Conservation (phyloP, 2,329 filamentous ascomycete genomes). For the Tolypocladium tundrense region DNA sequence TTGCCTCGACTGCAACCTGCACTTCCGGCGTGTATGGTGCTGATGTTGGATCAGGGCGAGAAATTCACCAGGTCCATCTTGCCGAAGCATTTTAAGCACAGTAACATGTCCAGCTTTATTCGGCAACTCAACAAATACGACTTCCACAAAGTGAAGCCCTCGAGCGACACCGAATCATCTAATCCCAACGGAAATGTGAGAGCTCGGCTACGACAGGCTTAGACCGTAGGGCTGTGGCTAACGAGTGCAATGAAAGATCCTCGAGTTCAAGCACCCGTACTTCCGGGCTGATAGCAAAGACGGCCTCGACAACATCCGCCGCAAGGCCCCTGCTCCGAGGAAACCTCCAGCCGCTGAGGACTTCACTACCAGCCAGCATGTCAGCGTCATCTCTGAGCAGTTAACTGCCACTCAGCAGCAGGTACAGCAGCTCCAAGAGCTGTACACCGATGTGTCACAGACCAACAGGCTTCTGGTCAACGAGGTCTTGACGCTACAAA, state of each 20-base stretch:
- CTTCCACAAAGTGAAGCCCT: slow-evolving; percentile 84
- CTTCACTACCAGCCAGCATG: slow-evolving; percentile 73
- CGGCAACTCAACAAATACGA: slow-evolving; percentile 95
- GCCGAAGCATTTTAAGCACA: slow-evolving; percentile 98
- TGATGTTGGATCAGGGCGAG: slow-evolving; percentile 59
- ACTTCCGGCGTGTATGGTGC: not conserved
- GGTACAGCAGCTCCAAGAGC: slow-evolving; percentile 75
- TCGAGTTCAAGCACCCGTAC: slow-evolving; percentile 91
- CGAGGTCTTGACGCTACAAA: slow-evolving; percentile 50
- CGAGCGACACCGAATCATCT: slow-evolving; percentile 23
- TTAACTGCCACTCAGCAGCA: slow-evolving; percentile 86
- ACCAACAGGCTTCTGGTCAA: slow-evolving; percentile 53
- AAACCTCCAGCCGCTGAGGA: slow-evolving; percentile 62
- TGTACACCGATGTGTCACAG: slow-evolving; percentile 66
- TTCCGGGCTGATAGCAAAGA: slow-evolving; percentile 95
- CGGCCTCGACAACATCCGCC: slow-evolving; percentile 87
- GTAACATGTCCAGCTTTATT: slow-evolving; percentile 95
- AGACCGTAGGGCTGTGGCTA: not conserved
- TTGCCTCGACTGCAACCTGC: not conserved
- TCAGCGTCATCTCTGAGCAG: slow-evolving; percentile 80
- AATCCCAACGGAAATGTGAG: slow-evolving; percentile 26
- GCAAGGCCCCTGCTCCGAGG: slow-evolving; percentile 85
- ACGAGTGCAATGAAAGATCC: slow-evolving; percentile 28
- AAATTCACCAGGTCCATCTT: slow-evolving; percentile 97
- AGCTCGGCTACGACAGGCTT: slow-evolving; percentile 2